Conservation (phyloP, 495 filamentous ascomycete genomes). For the Daldinia grandis region DNA sequence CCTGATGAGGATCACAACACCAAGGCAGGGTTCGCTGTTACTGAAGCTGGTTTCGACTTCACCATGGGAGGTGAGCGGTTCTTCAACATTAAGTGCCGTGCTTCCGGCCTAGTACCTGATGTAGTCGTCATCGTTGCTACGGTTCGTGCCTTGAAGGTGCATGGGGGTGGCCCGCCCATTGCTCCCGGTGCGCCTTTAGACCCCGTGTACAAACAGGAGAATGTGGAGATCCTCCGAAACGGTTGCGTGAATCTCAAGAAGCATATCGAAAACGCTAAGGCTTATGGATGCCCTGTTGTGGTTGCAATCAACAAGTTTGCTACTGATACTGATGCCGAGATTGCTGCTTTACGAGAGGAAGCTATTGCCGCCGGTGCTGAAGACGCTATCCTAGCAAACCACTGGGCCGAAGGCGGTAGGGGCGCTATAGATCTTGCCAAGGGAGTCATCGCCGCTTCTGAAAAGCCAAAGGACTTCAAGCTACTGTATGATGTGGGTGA, state of each 20-base stretch:
- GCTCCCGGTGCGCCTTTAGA: slow-evolving; percentile 81
- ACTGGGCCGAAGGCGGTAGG: slow-evolving; percentile 95
- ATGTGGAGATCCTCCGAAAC: slow-evolving; percentile 85
- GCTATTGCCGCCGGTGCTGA: slow-evolving; percentile 91
- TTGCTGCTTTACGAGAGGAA: slow-evolving; percentile 86
- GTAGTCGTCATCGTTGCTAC: slow-evolving; percentile 95
- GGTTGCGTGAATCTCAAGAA: slow-evolving; percentile 95
- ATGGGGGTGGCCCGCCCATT: slow-evolving; percentile 93
- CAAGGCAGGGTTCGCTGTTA: slow-evolving; percentile 95
- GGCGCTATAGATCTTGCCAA: slow-evolving; percentile 91
- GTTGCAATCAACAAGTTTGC: slow-evolving; percentile 97
- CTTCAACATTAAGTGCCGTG: slow-evolving; percentile 99
- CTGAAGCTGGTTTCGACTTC: slow-evolving; percentile 98
- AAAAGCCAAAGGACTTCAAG: slow-evolving; percentile 89
- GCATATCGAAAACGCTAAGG: slow-evolving; percentile 86
- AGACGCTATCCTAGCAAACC: slow-evolving; percentile 92
- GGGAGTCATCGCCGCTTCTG: slow-evolving; percentile 81
- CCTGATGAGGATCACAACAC: slow-evolving; percentile 85
- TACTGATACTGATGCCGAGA: slow-evolving; percentile 93
- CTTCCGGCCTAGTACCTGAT: slow-evolving; percentile 90
- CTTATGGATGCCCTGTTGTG: slow-evolving; percentile 93
- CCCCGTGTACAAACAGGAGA: slow-evolving; percentile 90
- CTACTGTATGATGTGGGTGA: slow-evolving; percentile 80
- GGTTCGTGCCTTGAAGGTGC: slow-evolving; percentile 93
- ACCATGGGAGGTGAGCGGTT: slow-evolving; percentile 99